Conservation (phyloP, 164 flowering plant genomes). For the Stephania cephalantha region DNA sequence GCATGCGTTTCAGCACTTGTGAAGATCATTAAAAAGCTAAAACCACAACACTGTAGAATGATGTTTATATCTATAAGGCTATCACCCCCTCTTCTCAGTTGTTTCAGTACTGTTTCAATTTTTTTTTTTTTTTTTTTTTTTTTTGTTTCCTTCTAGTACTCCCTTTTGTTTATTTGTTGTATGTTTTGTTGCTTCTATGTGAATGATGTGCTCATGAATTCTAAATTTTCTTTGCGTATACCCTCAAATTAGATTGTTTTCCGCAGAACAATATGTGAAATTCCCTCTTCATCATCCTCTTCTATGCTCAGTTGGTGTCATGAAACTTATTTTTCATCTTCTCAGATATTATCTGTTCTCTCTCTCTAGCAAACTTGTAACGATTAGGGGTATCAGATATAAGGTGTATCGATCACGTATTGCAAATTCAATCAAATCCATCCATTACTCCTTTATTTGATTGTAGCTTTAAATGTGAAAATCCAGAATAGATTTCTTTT, state of each 20-base stretch:
- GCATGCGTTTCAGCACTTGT: conserved; percentile 8
- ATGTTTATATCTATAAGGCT: background rate
- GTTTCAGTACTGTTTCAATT: background rate
- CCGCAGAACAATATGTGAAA: background rate
- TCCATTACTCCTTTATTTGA: background rate
- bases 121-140: too few relatives aligned
- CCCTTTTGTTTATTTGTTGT: background rate
- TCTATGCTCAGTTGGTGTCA: background rate
- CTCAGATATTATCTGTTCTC: background rate
- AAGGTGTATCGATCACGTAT: background rate
- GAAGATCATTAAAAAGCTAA: background rate
- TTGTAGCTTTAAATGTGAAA: background rate
- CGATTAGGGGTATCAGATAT: background rate
- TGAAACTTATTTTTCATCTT: background rate
- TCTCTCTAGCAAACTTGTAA: background rate
- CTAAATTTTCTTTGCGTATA: background rate
- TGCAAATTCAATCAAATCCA: background rate
- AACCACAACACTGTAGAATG: background rate
- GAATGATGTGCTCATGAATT: background rate
- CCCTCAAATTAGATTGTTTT: background rate
- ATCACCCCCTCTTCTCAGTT: background rate
- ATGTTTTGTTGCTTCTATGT: background rate
- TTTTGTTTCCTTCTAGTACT: background rate
- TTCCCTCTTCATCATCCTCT: background rate
- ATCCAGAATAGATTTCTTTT: background rate